Base-by-base conservation (phyloP, 441 rosid species). In the Biscutella laevigata region DNA sequence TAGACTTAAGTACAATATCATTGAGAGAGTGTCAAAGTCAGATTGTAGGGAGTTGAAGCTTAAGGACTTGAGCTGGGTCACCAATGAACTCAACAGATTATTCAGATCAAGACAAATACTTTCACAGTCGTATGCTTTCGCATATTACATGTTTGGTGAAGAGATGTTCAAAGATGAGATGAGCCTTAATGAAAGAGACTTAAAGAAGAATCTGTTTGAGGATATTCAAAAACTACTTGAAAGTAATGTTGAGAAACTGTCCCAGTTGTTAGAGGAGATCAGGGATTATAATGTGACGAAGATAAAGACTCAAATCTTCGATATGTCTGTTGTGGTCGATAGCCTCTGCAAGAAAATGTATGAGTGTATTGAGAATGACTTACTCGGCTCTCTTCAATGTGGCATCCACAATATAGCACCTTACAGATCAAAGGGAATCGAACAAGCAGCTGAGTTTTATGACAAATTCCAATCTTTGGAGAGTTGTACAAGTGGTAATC, bases 211-310 rank as follows among this genome's bases (percentile, higher is more conserved):
- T 22, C 64, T 86, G 61, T 86, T 86, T 64, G 95, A 86, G 76
- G 78, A 79, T 61, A 88, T 77, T 63, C 95, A 86, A 64, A 88
- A 83, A 74, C 91, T 77, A 55, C 76, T 83, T 56, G 88, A 83
- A 67, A 71, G 50, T 9, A 73, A 81, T 57, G 73, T 86, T 52
- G 95, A 86, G 75, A 81, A 68, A 66, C 95, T 86, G 10, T 86
- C 91, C 1, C 51, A 60, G 59, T 59, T 62, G 57, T 57, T 86
- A 7, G 84, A 73, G 29, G 94, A 82, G 74, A 68, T 76, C 0
- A 20, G 54, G 13, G 77, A 70, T 53, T 53, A 50, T 22, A 62
- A 65, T 33, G 46, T 81, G 28, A 38, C 60, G 73, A 68, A 71
- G 20, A 63, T 73, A 34, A 74, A 74, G 62, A 62, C 70, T 68